A percentile compares a stretch with the other conserved stretches of the same genome.
Evolutionary conservation across 2,329 filamentous ascomycete species (phyloP).

Genomic region (Aspergillus fructus): DNA sequence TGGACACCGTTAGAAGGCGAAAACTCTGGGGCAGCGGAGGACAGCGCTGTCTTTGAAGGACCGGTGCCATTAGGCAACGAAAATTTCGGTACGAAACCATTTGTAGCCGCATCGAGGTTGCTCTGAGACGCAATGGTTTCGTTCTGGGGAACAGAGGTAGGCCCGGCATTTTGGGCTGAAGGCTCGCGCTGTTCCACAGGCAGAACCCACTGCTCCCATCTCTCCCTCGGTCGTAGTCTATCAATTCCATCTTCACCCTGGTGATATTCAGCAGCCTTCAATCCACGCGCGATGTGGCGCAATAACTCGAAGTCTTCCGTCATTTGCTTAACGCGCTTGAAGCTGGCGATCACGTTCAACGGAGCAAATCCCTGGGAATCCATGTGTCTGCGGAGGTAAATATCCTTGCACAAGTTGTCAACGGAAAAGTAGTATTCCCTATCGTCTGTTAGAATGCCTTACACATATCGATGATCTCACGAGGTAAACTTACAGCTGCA

Average conservation of each 20-base stretch:
- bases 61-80: constrained; percentile 42
- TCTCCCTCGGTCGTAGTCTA: constrained; percentile 70
- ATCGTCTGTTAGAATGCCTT: constrained; percentile 38
- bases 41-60: constrained; percentile 53
- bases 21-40: constrained; percentile 65
- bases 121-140: constrained; percentile 35
- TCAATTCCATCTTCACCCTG: constrained; percentile 75
- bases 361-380: constrained; percentile 91
- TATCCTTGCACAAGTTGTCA: constrained; percentile 91
- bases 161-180: constrained; percentile 71
- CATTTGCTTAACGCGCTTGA: constrained; percentile 77
- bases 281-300: constrained; percentile 71
- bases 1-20: constrained; percentile 44
- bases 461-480: not conserved
- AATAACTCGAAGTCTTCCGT: constrained; percentile 72
- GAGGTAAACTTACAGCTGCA: constrained; percentile 54
- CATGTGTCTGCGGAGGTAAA: constrained; percentile 86
- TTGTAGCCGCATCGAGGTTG: constrained; percentile 30
- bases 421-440: constrained; percentile 97
- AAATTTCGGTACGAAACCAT: constrained; percentile 28
- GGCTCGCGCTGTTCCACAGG: constrained; percentile 69
- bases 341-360: constrained; percentile 75
- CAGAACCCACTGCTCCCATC: constrained; percentile 79
- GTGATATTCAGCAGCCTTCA: constrained; percentile 71
- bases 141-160: constrained; percentile 43